A percentile compares a stretch with the other conserved stretches of the same genome.
These are phyloP conservation scores for Plasmodium yoelii DNA, from an alignment of 169 alveolate species.

Conservation along the genomic window DNA sequence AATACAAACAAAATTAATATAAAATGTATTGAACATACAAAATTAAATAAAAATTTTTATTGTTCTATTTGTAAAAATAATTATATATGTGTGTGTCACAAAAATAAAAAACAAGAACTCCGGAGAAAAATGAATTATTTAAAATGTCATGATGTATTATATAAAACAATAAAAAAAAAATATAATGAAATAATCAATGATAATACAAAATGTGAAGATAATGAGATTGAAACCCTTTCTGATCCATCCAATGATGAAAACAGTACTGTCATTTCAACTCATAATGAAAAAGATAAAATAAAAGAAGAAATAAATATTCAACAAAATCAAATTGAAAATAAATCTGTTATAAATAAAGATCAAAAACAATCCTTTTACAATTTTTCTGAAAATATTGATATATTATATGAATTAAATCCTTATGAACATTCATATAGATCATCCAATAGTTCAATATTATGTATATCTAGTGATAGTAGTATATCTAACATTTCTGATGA, in stretches of 20 bases:
- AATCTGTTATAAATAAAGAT: background rate
- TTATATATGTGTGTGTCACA: slow-evolving; percentile 53
- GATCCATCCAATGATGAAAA: too few relatives aligned
- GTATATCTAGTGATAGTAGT: slow-evolving; percentile 41
- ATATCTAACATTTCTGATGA: slow-evolving; percentile 39
- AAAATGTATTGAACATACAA: slow-evolving; percentile 52
- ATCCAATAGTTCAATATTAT: slow-evolving; percentile 49
- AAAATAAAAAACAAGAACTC: slow-evolving; percentile 31
- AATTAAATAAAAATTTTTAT: slow-evolving; percentile 19
- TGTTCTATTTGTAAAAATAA: slow-evolving; percentile 49
- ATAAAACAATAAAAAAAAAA: slow-evolving; percentile 1
- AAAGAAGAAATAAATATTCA: background rate
- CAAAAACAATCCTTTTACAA: background rate
- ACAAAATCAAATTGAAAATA: background rate
- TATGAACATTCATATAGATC: slow-evolving; percentile 52
- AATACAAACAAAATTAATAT: slow-evolving; percentile 70
- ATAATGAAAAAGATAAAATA: background rate
- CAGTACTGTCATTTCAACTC: background rate
- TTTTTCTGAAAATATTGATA: slow-evolving; percentile 13
- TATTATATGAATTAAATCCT: slow-evolving; percentile 13
- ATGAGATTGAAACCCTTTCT: background rate
- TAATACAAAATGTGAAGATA: background rate
- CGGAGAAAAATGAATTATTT: slow-evolving; percentile 37
- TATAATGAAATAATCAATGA: background rate
- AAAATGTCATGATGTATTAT: slow-evolving; percentile 12